Base-by-base conservation (phyloP, 2,329 filamentous ascomycete species). In the Dactylellina sp. region DNA sequence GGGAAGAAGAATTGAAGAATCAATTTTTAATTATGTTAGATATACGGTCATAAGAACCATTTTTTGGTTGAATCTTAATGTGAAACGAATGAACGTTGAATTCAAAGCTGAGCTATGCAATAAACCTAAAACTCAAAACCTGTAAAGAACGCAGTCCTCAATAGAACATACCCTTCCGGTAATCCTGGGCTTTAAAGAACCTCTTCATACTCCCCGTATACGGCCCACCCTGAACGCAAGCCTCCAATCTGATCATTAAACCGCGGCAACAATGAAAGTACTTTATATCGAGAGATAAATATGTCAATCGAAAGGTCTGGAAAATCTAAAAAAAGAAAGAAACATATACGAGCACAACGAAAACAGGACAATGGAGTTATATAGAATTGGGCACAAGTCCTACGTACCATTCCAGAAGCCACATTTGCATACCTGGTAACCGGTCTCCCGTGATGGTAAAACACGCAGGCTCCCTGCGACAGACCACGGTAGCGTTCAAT, bases 141-240 rank as follows among this genome's bases (percentile, higher is more conserved):
- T n/a, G n/a, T n/a, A n/a, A n/a, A n/a, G n/a, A n/a, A n/a, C n/a
- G n/a, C n/a, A n/a, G n/a, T n/a, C n/a, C n/a, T 32, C 9, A 32
- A 32, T 32, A 32, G 12, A 53, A 64, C 59, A 55, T 16, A 9
- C 68, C 68, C 14, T 60, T 65, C 25, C 68, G 25, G 32, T 55
- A 61, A 37, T 74, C 68, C 49, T 74, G 52, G 25, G 60, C 61
- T 24, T 56, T 74, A 7, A 65, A 12, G 47, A 65, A 74, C 32
- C 55, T 18, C 32, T 59, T 65, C 25, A 22, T 16, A 16, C 9
- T 28, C 2, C 46, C 60, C 7, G 49, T 56, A 35, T 53, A 74
- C 20, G 53, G 11, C 1, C 61, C 68, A 12, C 68, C 68, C 22
- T 53, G 40, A 35, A 74, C 35, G 1, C 47, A 25, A 9, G 52